Conservation (phyloP, 306 rosid species). For the Abrus precatorius region DNA sequence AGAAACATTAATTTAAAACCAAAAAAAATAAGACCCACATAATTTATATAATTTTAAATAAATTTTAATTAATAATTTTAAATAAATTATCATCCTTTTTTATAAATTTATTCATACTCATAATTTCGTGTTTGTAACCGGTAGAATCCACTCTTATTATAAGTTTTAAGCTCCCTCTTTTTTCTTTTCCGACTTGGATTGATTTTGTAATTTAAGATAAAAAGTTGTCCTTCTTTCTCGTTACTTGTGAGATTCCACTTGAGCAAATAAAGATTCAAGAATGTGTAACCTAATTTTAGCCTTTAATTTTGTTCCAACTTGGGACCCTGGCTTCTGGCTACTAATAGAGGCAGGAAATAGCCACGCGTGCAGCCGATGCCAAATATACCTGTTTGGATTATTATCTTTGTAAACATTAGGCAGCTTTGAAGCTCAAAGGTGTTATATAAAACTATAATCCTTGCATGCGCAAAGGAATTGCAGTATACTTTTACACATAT, state of each 20-base stretch:
- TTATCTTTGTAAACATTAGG: slow-evolving; percentile 17
- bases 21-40: too few relatives aligned
- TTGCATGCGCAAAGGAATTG: slow-evolving; percentile 64
- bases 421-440: slow-evolving; percentile 45
- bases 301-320: slow-evolving; percentile 33
- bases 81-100: too few relatives aligned
- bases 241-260: slow-evolving; percentile 59
- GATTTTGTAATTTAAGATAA: slow-evolving; percentile 14
- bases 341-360: slow-evolving; percentile 42
- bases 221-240: slow-evolving; percentile 53
- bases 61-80: too few relatives aligned
- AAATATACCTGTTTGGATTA: slow-evolving; percentile 39
- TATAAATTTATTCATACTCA: neutral
- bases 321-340: slow-evolving; percentile 25
- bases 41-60: too few relatives aligned
- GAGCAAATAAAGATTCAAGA: slow-evolving; percentile 36
- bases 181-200: too few relatives aligned
- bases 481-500: slow-evolving; percentile 3
- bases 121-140: neutral
- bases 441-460: slow-evolving; percentile 36
- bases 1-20: too few relatives aligned
- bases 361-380: slow-evolving; percentile 50
- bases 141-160: too few relatives aligned
- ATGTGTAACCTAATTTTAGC: slow-evolving; percentile 37
- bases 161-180: too few relatives aligned